Conservation (phyloP, 805 yeast genomes). For the Candida sonorensis region DNA sequence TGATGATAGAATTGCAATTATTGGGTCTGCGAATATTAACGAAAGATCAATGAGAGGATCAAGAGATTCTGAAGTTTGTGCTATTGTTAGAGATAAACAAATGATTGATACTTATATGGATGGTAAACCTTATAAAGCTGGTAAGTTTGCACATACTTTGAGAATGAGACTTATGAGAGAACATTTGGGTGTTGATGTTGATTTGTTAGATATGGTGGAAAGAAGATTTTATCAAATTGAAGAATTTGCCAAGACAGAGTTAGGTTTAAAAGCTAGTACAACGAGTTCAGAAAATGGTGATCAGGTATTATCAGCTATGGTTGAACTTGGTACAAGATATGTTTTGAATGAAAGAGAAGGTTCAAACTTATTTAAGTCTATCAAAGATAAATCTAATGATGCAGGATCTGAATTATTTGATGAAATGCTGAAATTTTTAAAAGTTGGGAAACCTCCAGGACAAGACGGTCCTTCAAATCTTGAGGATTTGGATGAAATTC, state of each 20-base stretch:
- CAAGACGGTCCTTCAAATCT: slow-evolving; percentile 14
- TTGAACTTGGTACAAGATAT: slow-evolving; percentile 68
- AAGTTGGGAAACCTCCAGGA: slow-evolving; percentile 7
- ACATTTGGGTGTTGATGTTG: slow-evolving; percentile 92
- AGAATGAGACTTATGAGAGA: slow-evolving; percentile 94
- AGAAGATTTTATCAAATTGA: slow-evolving; percentile 52
- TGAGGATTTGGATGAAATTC: slow-evolving; percentile 22
- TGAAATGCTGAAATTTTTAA: slow-evolving; percentile 15
- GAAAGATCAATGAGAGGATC: slow-evolving; percentile 94
- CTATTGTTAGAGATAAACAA: slow-evolving; percentile 77
- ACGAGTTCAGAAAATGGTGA: slow-evolving; percentile 18
- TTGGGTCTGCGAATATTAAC: slow-evolving; percentile 96
- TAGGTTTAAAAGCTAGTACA: slow-evolving; percentile 42
- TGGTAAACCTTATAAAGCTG: slow-evolving; percentile 75
- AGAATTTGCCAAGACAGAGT: slow-evolving; percentile 33
- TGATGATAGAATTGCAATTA: slow-evolving; percentile 88
- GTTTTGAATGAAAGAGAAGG: slow-evolving; percentile 39
- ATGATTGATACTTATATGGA: slow-evolving; percentile 67
- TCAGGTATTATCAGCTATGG: slow-evolving; percentile 52
- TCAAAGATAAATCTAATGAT: slow-evolving; percentile 2
- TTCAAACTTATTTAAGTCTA: slow-evolving; percentile 21
- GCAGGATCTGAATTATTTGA: slow-evolving; percentile 15
- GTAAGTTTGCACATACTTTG: slow-evolving; percentile 81
- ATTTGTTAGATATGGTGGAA: slow-evolving; percentile 74
- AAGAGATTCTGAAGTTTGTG: slow-evolving; percentile 93